Evolutionary conservation across 148 eudicot species (phyloP), one percentile per base, ranked within the genome.

Genomic region (Silene uniflora): DNA sequence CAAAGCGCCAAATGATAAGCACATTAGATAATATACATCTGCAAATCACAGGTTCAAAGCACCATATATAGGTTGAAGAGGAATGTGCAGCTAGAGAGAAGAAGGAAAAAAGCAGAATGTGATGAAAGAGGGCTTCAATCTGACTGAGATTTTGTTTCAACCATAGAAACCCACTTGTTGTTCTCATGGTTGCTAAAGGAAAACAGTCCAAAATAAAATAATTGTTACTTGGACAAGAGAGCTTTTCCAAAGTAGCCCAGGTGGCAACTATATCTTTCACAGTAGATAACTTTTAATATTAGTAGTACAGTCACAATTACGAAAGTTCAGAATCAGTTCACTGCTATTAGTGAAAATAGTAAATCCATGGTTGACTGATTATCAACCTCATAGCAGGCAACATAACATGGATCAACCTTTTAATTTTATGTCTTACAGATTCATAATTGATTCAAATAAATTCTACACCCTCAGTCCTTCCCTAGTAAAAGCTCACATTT

Each of bases 1-100:
- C 69, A 80, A 27, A 72, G 61, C 72, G 63, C 73, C 46, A 64
- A 80, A 75, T 78, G 73, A 81, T 46, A 64, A 49, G 62, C 47
- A 76, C 16, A 69, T 87, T 69, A 77, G 75, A 77, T 22, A 23
- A 66, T 56, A 66, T 46, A 29, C 32, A 32, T 58, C 67, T 71
- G 65, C 19, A 70, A 49, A 24, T 47, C 23, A 55, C 39, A 46
- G 29, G 29, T 56, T 10, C 32, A 71, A 5, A 35, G 47, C 25
- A 69, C 46, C 79, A 75, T 2, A 49, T 63, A 19, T 16, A 22
- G 22, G 22, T 46, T 21, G 29, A 58, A 7, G 52, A 47, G 14
- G 25, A 73, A n/a, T 39, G 46, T 17, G 7, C 62, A 68, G 12
- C 29, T 32, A 64, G 64, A 79, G 61, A 24, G 42, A 11, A 52